These are phyloP conservation scores for Euphorbia peplus DNA, from an alignment of 345 rosid species.

Conservation along the genomic window DNA sequence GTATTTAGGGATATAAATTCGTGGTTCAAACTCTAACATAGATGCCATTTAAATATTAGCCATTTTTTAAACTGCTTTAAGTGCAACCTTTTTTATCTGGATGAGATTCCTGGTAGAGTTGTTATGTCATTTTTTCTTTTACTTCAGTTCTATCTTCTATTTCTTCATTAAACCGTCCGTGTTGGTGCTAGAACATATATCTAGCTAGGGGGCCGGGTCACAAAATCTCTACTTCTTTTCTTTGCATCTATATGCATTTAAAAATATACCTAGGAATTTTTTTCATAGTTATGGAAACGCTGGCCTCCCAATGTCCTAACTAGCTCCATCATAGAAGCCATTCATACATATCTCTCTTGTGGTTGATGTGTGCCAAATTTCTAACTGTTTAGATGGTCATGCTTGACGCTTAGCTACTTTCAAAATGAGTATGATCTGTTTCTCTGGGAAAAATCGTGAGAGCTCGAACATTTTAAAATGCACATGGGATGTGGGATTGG, in stretches of 20 bases:
- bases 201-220: no score
- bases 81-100: not conserved
- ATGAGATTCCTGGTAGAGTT: not conserved
- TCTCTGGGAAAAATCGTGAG: not conserved
- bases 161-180: not conserved
- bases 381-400: not conserved
- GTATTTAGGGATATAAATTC: not conserved
- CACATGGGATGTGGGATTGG: not conserved
- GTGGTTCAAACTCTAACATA: not conserved
- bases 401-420: not conserved
- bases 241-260: no score
- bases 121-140: not conserved
- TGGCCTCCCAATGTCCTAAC: no score
- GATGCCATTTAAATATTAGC: not conserved
- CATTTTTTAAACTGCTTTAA: not conserved
- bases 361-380: not conserved
- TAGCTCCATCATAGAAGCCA: no score
- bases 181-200: no score
- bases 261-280: no score
- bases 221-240: no score
- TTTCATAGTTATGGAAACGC: no score
- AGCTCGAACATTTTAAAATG: not conserved
- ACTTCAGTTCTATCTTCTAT: not conserved
- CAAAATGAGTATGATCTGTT: not conserved
- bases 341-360: not conserved